Evolutionary conservation across 495 filamentous ascomycete genomes (phyloP), one percentile per base, ranked within the genome.

Genomic region (Podospora fimiseda): DNA sequence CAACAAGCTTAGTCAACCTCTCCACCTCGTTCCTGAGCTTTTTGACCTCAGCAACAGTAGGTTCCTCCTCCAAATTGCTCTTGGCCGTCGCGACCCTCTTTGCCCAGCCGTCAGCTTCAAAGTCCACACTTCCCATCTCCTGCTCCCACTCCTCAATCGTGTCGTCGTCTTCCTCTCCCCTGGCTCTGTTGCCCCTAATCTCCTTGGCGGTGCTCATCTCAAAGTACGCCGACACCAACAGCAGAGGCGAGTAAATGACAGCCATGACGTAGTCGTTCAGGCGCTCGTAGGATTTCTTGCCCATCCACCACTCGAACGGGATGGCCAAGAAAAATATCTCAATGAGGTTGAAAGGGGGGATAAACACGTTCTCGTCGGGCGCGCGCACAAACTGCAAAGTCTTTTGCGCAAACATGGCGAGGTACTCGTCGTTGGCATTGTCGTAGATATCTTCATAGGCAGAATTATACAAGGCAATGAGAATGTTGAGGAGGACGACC

Each of bases 351-450:
- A 97, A 89, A 0, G 93, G 89, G 4, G 93, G 83, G 51, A 98
- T 94, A 69, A 92, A 98, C 42, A 98, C 93, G 59, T 98, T 96
- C 68, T 97, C 94, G 60, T 97, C 93, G 0, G 93, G 93, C 0
- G 93, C 94, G 16, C 94, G 89, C 8, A 97, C 88, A 60, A 96
- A 98, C 60, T 90, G 87, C 74, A 96, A 88, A 1, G 91, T 96
- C 64, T 96, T 95, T 55, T 92, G 88, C 1, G 89, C 76, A 59
- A 89, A 89, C 18, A 95, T 81, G 0, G 90, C 90, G 69, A 98
- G 86, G 68, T 89, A 98, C 68, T 98, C 93, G 63, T 97, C 94
- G 48, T 84, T 84, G 15, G 94, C 89, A 63, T 97, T 96, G 39
- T 85, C 87, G 48, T 92, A 95, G 57, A 98, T 95, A 68, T 96